phyloP scores from a whole-genome alignment of 345 rosid genomes.

The Excoecaria agallocha region DNA sequence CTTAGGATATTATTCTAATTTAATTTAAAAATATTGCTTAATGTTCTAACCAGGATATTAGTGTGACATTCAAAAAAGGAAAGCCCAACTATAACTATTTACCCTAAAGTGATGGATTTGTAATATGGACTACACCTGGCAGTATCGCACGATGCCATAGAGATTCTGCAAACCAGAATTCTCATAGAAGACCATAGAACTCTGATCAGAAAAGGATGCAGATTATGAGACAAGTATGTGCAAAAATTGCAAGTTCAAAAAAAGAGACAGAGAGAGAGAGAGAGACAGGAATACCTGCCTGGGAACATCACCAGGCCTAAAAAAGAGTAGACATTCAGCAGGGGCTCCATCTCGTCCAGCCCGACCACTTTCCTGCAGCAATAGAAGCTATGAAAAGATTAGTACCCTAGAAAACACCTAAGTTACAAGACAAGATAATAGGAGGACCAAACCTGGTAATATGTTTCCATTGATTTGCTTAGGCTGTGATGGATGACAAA shows the following conservation, averaged over 20 bases:
- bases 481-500: conserved; percentile 98
- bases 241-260: neutral
- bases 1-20: neutral
- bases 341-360: conserved; percentile 98
- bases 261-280: neutral
- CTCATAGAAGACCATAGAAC: conserved; percentile 97
- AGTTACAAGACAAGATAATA: conserved; percentile 1
- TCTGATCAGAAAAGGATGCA: conserved; percentile 44
- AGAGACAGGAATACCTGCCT: conserved; percentile 94
- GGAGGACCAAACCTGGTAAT: conserved; percentile 68
- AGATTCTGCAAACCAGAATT: conserved; percentile 92
- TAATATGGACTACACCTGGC: conserved; percentile 56
- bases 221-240: neutral
- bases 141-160: conserved; percentile 80
- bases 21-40: neutral
- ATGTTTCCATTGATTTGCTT: conserved; percentile 98
- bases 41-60: neutral
- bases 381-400: conserved; percentile 23
- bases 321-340: conserved; percentile 83
- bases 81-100: no score
- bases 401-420: neutral
- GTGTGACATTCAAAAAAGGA: no score
- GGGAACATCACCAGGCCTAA: conserved; percentile 84
- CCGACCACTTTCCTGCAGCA: conserved; percentile 87
- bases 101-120: neutral